A percentile compares a stretch with the other conserved stretches of the same genome.
Conservation (phyloP, 331 rosid species). For the Rosa hybrid region DNA sequence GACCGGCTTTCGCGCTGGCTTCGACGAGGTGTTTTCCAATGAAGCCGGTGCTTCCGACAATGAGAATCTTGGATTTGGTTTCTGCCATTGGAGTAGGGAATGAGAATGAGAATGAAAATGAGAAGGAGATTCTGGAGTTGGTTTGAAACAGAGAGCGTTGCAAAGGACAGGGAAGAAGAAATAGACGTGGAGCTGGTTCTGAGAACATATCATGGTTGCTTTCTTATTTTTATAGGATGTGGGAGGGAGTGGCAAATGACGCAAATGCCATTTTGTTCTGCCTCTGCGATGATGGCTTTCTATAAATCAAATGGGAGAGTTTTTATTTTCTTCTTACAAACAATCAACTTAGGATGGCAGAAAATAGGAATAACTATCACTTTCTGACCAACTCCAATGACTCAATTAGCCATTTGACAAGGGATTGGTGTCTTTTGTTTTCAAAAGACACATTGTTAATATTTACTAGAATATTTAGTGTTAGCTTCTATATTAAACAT, state of each 20-base stretch:
- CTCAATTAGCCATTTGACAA: neutral
- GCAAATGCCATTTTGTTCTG: neutral
- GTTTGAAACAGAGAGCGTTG: neutral
- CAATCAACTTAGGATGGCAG: too few species aligned
- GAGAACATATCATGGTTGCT: neutral
- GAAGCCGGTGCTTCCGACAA: slow-evolving; percentile 68
- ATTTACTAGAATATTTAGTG: too few species aligned
- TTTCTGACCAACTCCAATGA: neutral
- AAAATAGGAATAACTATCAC: too few species aligned
- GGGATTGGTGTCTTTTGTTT: neutral
- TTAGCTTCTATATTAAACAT: too few species aligned
- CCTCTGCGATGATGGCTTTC: neutral
- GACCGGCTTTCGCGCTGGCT: slow-evolving; percentile 62
- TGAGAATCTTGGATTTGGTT: slow-evolving; percentile 42
- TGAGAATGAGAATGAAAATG: neutral
- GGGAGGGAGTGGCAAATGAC: neutral
- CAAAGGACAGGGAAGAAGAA: neutral
- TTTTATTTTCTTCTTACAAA: too few species aligned
- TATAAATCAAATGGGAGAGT: too few species aligned
- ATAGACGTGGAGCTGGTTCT: neutral
- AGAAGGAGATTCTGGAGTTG: neutral
- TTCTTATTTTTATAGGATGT: neutral
- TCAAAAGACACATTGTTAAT: neutral
- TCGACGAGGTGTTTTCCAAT: slow-evolving; percentile 59
- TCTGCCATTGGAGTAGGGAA: slow-evolving; percentile 25